Evolutionary conservation across 73 alveolate species (phyloP).

Genomic region (Paramecium biaurelia): DNA sequence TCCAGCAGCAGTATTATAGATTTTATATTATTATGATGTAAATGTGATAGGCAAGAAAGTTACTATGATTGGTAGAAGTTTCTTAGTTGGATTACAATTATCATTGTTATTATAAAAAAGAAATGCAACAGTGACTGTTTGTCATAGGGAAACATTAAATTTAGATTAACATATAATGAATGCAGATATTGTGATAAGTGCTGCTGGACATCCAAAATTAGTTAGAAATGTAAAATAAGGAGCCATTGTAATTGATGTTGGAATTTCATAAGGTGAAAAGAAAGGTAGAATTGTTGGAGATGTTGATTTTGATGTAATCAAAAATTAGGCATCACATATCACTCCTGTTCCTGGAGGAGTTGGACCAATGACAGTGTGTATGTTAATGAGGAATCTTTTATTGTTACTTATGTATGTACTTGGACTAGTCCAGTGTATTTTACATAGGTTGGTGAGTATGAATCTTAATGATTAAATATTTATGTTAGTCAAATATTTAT

Average conservation of each 20-base stretch:
- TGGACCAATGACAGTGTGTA: conserved; percentile 88
- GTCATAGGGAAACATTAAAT: conserved; percentile 44
- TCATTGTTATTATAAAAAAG: conserved; percentile 63
- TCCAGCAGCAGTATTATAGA: conserved; percentile 55
- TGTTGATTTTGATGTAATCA: conserved; percentile 56
- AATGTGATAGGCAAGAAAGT: conserved; percentile 59
- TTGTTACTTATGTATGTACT: conserved; percentile 78
- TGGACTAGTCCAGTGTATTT: conserved; percentile 86
- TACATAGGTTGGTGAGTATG: conserved; percentile 76
- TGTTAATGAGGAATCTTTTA: conserved; percentile 65
- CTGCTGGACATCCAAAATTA: conserved; percentile 72
- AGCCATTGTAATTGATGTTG: conserved; percentile 80
- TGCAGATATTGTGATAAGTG: conserved; percentile 85
- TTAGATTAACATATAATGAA: conserved; percentile 55
- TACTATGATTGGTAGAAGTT: conserved; percentile 66
- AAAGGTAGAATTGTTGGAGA: conserved; percentile 55
- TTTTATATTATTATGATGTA: conserved; percentile 48
- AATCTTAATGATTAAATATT: conserved; percentile 45
- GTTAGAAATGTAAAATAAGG: conserved; percentile 75
- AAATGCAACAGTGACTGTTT: conserved; percentile 55
- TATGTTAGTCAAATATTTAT: conserved; percentile 49
- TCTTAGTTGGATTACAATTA: conserved; percentile 81
- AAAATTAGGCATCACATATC: conserved; percentile 60
- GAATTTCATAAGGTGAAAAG: conserved; percentile 65
- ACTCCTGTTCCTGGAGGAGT: conserved; percentile 92